Conservation (phyloP, 2,329 filamentous ascomycete genomes). For the Xylariaceae sp. region DNA sequence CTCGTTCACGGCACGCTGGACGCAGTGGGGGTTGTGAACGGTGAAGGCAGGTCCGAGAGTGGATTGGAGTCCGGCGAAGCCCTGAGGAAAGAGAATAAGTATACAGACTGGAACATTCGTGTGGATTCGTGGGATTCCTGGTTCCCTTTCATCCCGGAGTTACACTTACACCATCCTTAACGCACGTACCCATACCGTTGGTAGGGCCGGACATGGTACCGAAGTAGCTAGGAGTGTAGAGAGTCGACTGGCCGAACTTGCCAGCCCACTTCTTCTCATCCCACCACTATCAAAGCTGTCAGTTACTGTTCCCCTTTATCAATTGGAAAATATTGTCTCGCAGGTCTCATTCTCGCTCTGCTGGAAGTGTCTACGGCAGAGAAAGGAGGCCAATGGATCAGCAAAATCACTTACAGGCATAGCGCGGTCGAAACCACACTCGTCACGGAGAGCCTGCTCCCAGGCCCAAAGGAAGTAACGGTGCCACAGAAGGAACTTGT, state of each 20-base stretch:
- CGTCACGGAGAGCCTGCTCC: constrained; percentile 30
- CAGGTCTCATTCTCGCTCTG: too few species aligned
- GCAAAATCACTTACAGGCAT: constrained; percentile 21
- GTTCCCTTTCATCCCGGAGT: background rate
- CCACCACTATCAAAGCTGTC: constrained; percentile 26
- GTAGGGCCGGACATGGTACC: constrained; percentile 26
- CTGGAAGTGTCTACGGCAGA: too few species aligned
- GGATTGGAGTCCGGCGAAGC: constrained; percentile 26
- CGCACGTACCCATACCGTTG: constrained; percentile 28
- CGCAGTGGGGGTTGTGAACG: constrained; percentile 29
- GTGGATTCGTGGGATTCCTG: background rate
- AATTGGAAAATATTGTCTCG: background rate
- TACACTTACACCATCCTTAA: constrained; percentile 24
- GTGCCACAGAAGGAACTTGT: constrained; percentile 34
- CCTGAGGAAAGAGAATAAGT: constrained; percentile 11
- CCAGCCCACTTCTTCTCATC: constrained; percentile 34
- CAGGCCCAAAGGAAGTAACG: constrained; percentile 32
- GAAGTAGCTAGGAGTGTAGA: constrained; percentile 31
- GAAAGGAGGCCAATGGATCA: too few species aligned
- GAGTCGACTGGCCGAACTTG: constrained; percentile 26
- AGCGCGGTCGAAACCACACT: constrained; percentile 32
- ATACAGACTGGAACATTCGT: background rate
- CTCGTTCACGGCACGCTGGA: constrained; percentile 32
- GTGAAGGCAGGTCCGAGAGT: constrained; percentile 26
- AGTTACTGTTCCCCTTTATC: background rate